Evolutionary conservation across 495 filamentous ascomycete species (phyloP), one percentile per base, ranked within the genome.

Genomic region (Xylaria venustula): DNA sequence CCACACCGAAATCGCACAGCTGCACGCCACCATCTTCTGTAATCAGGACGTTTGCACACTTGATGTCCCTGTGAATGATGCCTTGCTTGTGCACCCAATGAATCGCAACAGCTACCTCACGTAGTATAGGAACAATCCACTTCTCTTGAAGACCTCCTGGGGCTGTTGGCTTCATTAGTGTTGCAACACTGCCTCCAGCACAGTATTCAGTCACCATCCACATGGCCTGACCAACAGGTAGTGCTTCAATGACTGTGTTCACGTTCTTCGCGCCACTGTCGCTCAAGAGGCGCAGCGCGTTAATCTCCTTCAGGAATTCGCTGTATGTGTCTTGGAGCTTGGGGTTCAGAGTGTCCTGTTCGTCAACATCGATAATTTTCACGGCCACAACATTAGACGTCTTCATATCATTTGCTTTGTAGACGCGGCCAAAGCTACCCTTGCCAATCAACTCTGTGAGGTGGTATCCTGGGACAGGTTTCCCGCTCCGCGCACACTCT

Each of bases 131-230:
- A 17, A 91, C 90, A 61, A 97, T 93, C 79, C 85, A 98, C 66
- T 88, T 90, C 69, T 98, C 95, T 58, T 91, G 89, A 9, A 98
- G 76, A 26, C 90, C 87, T 0, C 83, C 83, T 4, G 89, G 89
- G 36, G 88, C 80, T 15, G 83, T 86, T 36, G 83, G 80, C 62
- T 78, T 79, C 78, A 83, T 83, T 64, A 98, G 74, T 9, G 95
- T 97, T 48, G 90, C 85, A n/a, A 98, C 88, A 76, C 93, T 97
- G 28, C 94, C 94, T 57, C 94, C 94, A 25, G 91, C 92, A 64
- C 92, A 96, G 71, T 96, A 96, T 67, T 98, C 94, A 58, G 90
- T 95, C 57, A 97, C 87, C 73, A 98, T 87, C 94, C 94, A 98
- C 74, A 98, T 83, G 64, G 93, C 85, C 52, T 90, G 86, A 45